These are phyloP conservation scores for Pascua guehoae DNA, from an alignment of 1,284 basidiomycete species.

Conservation along the genomic window DNA sequence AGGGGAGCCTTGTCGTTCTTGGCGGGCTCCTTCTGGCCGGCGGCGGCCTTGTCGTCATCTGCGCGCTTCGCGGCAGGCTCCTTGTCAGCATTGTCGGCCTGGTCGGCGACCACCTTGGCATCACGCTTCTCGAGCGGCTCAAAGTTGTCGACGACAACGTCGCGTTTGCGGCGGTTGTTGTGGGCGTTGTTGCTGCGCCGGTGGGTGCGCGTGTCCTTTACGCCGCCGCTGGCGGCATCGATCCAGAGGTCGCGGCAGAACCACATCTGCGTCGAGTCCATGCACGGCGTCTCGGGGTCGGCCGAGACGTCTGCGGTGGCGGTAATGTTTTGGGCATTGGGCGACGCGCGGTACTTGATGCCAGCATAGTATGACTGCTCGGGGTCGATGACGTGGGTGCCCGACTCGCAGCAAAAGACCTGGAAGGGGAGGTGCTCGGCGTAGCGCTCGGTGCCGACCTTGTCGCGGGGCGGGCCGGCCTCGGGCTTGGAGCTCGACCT, in stretches of 20 bases:
- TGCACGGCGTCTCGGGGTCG: conserved; percentile 73
- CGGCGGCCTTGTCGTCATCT: conserved; percentile 7
- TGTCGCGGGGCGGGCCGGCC: conserved; percentile 82
- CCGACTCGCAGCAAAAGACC: conserved; percentile 93
- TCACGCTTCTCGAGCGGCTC: conserved; percentile 25
- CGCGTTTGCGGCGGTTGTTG: conserved; percentile 25
- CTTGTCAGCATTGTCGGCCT: conserved; percentile 3
- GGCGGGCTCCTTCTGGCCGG: conserved; percentile 29
- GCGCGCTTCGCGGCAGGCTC: conserved; percentile 3
- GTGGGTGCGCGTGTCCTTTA: conserved; percentile 45
- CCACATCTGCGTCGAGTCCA: conserved; percentile 91
- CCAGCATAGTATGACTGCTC: conserved; percentile 87
- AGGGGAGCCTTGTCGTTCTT: neutral
- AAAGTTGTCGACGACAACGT: conserved; percentile 25
- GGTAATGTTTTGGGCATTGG: conserved; percentile 70
- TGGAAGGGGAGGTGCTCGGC: conserved; percentile 89
- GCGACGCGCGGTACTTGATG: conserved; percentile 73
- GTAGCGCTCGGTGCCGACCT: conserved; percentile 72
- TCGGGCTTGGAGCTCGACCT: conserved; percentile 87
- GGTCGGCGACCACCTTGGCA: neutral
- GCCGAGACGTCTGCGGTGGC: conserved; percentile 59
- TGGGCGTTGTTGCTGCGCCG: conserved; percentile 20
- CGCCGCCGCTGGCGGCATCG: conserved; percentile 67
- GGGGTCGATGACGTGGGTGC: conserved; percentile 90
- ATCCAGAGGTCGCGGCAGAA: conserved; percentile 94